Percentiles rank a stretch among this genome's conserved stretches.
These are phyloP conservation scores for Phytopythium boreale DNA, from an alignment of 352 stramenopile species.

Conservation along the genomic window DNA sequence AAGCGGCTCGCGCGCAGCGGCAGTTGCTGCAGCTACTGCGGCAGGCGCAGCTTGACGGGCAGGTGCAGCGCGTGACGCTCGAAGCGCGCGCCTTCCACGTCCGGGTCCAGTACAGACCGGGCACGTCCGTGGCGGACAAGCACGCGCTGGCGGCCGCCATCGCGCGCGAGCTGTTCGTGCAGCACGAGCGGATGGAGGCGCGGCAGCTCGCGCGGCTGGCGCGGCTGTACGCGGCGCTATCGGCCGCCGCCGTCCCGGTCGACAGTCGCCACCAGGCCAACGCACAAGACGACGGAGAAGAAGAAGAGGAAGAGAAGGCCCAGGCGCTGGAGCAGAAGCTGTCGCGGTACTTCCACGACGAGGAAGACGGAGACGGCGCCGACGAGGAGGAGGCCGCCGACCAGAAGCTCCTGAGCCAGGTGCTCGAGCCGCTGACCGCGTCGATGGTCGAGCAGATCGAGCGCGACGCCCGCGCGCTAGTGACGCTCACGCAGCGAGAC, in stretches of 20 bases:
- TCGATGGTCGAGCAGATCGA: slow-evolving; percentile 56
- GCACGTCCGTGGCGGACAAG: slow-evolving; percentile 4
- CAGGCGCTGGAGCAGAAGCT: slow-evolving; percentile 44
- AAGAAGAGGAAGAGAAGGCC: slow-evolving; percentile 26
- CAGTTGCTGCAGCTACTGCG: slow-evolving; percentile 52
- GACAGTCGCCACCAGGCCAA: slow-evolving; percentile 3
- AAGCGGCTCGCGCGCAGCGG: slow-evolving; percentile 32
- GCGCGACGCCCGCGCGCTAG: slow-evolving; percentile 37
- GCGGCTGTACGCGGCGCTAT: slow-evolving; percentile 50
- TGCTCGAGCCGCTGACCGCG: slow-evolving; percentile 46
- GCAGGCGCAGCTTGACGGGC: slow-evolving; percentile 42
- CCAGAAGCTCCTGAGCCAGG: slow-evolving; percentile 29
- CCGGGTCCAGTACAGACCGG: slow-evolving; percentile 29
- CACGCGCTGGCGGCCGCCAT: slow-evolving; percentile 14
- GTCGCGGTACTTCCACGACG: slow-evolving; percentile 64
- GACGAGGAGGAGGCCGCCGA: slow-evolving; percentile 17
- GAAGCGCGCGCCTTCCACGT: slow-evolving; percentile 50
- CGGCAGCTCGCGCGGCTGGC: slow-evolving; percentile 59
- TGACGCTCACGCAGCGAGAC: slow-evolving; percentile 21
- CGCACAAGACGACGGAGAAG: slow-evolving; percentile 13
- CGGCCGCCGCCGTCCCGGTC: slow-evolving; percentile 28
- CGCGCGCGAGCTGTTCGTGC: slow-evolving; percentile 39
- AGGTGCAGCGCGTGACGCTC: slow-evolving; percentile 57
- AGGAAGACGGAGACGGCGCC: slow-evolving; percentile 22
- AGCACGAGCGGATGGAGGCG: slow-evolving; percentile 53